Evolutionary conservation across 164 flowering plant species (phyloP), one percentile per base, ranked within the genome.

Genomic region (Liriodendron chinense): DNA sequence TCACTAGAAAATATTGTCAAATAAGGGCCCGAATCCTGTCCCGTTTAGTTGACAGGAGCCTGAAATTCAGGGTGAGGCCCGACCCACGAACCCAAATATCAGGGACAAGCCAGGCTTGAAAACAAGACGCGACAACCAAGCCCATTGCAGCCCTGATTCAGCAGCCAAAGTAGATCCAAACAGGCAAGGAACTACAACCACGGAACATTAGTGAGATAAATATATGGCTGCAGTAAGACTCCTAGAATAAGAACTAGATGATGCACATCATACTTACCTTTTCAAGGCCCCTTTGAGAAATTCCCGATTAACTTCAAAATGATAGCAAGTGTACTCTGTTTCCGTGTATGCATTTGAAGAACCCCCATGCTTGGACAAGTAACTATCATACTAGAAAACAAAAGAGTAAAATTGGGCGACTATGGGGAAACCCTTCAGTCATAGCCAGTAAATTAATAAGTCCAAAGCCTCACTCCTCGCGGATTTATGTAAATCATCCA

Each of bases 321-420:
- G 88, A 82, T 96, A 96, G 84, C 98, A 96, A 16, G 99, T 94
- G 77, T 87, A 86, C 82, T 96, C 98, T 14, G 91, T 75, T 85
- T 93, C 98, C 9, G 99, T 96, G 80, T 87, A 94, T 68, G 98
- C 99, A 88, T 96, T 96, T 74, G 99, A 90, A 10, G 94, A 91
- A 43, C 98, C 99, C 68, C 98, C 99, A 76, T 94, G 98, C 89
- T 94, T 93, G 80, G 99, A 92, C 86, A 96, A 87, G 83, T 88
- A 96, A 86, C 98, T 93, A 82, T 94, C 98, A 90, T 96, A 94
- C 98, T 96, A 49, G 47, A 71, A 80, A 72, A 72, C 61, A 75
- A 78, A 74, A 74, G 22, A 53, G 65, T 59, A 67, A 67, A 65
- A 67, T 16, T 67, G 20, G 16, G 43, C 7, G 43, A 7, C 43